Evolutionary conservation across 768 basidiomycete species (phyloP).

Genomic region (Rhodotorula babjevae): DNA sequence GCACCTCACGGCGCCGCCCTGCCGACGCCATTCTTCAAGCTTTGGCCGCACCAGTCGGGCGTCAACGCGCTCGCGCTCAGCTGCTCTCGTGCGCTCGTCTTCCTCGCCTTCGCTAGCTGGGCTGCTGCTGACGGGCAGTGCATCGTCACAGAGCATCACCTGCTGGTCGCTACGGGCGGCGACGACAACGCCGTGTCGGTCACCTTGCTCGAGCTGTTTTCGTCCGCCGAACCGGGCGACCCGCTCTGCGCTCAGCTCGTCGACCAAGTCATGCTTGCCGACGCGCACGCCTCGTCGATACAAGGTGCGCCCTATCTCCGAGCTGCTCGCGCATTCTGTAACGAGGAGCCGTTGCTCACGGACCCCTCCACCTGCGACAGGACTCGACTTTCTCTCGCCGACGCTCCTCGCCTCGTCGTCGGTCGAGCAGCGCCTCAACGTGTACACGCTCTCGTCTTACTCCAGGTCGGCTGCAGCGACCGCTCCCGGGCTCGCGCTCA

Average conservation of each 20-base stretch:
- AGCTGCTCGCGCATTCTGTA: neutral
- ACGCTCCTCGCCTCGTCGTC: conserved; percentile 15
- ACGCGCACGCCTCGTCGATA: conserved; percentile 11
- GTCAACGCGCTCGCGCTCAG: conserved; percentile 11
- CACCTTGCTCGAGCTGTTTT: neutral
- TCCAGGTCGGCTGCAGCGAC: too few species aligned
- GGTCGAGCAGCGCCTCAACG: conserved; percentile 21
- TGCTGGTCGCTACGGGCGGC: conserved; percentile 4
- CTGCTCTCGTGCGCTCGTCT: neutral
- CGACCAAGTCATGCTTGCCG: neutral
- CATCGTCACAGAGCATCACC: neutral
- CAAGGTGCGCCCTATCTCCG: neutral
- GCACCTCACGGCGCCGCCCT: neutral
- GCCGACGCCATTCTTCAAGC: neutral
- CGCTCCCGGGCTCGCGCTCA: neutral
- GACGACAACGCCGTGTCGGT: conserved; percentile 12
- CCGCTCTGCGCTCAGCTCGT: neutral
- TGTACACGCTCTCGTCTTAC: neutral
- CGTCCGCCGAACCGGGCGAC: neutral
- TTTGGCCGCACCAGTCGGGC: conserved; percentile 6
- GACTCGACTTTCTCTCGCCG: conserved; percentile 12
- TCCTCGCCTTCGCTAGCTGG: too few species aligned
- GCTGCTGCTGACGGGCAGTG: too few species aligned
- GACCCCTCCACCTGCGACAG: neutral
- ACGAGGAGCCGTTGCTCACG: too few species aligned